phyloP scores from a whole-genome alignment of 2,329 filamentous ascomycete genomes.

The Rachicladosporium sp. region DNA sequence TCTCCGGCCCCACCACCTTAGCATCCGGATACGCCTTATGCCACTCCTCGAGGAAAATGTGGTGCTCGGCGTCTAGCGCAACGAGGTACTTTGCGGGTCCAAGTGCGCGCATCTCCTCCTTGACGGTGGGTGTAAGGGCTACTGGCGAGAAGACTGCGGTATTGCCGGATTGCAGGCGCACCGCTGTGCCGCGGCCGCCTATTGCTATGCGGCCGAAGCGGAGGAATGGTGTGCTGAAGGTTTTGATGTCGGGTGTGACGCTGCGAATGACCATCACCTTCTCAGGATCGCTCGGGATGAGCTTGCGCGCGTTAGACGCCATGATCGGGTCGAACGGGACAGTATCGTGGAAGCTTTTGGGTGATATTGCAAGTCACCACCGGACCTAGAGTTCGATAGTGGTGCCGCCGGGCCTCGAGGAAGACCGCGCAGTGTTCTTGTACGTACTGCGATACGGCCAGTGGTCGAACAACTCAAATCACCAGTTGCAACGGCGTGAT shows the following conservation, averaged over 20 bases:
- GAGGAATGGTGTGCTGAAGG: constrained; percentile 65
- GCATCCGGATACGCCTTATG: constrained; percentile 64
- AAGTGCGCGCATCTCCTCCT: constrained; percentile 45
- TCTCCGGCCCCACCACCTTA: constrained; percentile 69
- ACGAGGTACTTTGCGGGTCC: constrained; percentile 71
- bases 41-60: constrained; percentile 87
- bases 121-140: constrained; percentile 64
- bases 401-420: no score
- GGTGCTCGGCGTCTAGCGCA: constrained; percentile 83
- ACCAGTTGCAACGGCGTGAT: no score
- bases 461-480: no score
- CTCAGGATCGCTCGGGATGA: constrained; percentile 51
- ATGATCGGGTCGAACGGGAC: constrained; percentile 9
- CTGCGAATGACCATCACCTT: constrained; percentile 65
- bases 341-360: background rate
- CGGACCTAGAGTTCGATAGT: no score
- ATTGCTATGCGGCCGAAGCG: constrained; percentile 70
- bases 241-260: background rate
- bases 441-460: no score
- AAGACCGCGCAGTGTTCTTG: no score
- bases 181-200: constrained; percentile 77
- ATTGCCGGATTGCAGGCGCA: constrained; percentile 62
- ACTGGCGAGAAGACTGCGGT: constrained; percentile 89
- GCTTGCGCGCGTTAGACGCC: constrained; percentile 20
- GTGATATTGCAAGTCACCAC: no score